These are phyloP conservation scores for Xerophyta viscosa DNA, from an alignment of 106 monocot species.

Conservation along the genomic window DNA sequence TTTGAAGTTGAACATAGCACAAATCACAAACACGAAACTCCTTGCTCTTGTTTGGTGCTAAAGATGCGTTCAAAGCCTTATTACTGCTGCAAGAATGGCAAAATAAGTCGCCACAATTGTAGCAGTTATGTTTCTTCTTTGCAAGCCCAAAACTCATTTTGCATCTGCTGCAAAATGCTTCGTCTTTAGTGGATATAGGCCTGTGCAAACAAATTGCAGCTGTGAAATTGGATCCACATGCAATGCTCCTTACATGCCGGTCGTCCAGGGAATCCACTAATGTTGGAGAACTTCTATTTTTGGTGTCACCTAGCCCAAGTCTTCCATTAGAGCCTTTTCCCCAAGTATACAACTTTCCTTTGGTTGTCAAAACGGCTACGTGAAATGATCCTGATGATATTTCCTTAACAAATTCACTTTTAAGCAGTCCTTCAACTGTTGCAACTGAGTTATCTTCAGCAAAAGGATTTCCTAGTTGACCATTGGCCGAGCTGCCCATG, in stretches of 20 bases:
- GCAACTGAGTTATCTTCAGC: constrained; percentile 26
- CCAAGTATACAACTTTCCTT: constrained; percentile 64
- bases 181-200: constrained; percentile 38
- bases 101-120: constrained; percentile 55
- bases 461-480: constrained; percentile 40
- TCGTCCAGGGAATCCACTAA: constrained; percentile 56
- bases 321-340: constrained; percentile 64
- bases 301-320: constrained; percentile 55
- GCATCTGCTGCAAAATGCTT: constrained; percentile 56
- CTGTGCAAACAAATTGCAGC: constrained; percentile 51
- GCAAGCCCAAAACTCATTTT: constrained; percentile 61
- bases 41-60: constrained; percentile 45
- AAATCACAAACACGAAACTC: constrained; percentile 58
- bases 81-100: constrained; percentile 77
- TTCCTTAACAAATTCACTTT: constrained; percentile 56
- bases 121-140: constrained; percentile 77
- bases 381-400: constrained; percentile 59
- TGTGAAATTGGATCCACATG: constrained; percentile 67
- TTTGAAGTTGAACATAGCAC: constrained; percentile 44
- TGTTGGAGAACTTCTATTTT: constrained; percentile 37
- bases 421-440: constrained; percentile 43
- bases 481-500: constrained; percentile 31
- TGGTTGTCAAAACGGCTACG: constrained; percentile 48
- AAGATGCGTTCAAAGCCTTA: constrained; percentile 41
- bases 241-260: constrained; percentile 35